Evolutionary conservation across 345 rosid species (phyloP).

Genomic region (Syzygium oleosum): DNA sequence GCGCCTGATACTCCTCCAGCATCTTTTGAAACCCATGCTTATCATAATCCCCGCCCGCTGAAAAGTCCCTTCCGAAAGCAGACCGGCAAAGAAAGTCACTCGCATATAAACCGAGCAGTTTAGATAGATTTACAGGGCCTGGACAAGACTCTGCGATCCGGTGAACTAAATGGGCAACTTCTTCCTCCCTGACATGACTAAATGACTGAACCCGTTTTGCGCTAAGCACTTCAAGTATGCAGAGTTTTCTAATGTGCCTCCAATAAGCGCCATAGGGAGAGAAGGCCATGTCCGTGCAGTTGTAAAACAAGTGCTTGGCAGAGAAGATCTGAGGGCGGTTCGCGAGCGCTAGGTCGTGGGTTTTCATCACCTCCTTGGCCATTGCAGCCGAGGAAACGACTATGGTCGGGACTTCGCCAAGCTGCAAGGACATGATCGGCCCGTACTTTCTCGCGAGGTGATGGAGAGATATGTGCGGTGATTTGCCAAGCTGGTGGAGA

Average conservation of each 20-base stretch:
- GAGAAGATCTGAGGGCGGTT: slow-evolving; percentile 29
- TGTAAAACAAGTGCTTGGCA: slow-evolving; percentile 25
- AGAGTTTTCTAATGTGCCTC: slow-evolving; percentile 29
- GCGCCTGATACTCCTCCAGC: slow-evolving; percentile 33
- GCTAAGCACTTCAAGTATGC: slow-evolving; percentile 30
- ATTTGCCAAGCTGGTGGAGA: slow-evolving; percentile 30
- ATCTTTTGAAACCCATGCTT: slow-evolving; percentile 32
- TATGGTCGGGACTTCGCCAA: slow-evolving; percentile 36
- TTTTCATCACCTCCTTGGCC: slow-evolving; percentile 30
- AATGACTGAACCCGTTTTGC: slow-evolving; percentile 25
- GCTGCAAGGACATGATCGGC: slow-evolving; percentile 27
- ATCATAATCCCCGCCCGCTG: slow-evolving; percentile 22
- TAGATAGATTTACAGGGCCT: slow-evolving; percentile 13
- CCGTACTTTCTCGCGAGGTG: slow-evolving; percentile 22
- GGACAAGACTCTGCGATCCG: slow-evolving; percentile 15
- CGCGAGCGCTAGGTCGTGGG: slow-evolving; percentile 32
- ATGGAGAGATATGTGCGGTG: slow-evolving; percentile 26
- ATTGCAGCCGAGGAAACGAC: slow-evolving; percentile 33
- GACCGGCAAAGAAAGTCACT: slow-evolving; percentile 24
- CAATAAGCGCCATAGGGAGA: slow-evolving; percentile 35
- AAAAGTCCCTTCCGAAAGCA: slow-evolving; percentile 24
- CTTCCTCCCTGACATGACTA: slow-evolving; percentile 25
- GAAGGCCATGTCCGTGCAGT: slow-evolving; percentile 26
- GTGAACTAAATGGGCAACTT: slow-evolving; percentile 23
- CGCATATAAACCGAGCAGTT: slow-evolving; percentile 16